A percentile compares a stretch with the other conserved stretches of the same genome.
These are phyloP conservation scores for Pyricularia grisea DNA, from an alignment of 2,329 filamentous ascomycete genomes.

Conservation along the genomic window DNA sequence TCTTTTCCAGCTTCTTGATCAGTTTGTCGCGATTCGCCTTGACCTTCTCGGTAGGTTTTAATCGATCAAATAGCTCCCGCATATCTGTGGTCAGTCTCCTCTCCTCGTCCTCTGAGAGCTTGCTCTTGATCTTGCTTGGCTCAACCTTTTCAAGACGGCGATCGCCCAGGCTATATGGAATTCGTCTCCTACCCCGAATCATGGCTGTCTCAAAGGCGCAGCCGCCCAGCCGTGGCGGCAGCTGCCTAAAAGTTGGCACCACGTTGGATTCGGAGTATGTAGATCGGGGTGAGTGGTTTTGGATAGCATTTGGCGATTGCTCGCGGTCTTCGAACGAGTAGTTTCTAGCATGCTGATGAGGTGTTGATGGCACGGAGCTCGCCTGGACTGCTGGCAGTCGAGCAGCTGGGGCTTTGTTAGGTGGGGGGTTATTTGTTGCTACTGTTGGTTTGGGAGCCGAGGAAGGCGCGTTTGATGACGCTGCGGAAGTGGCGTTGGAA, in stretches of 20 bases:
- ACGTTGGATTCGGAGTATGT: conserved; percentile 84
- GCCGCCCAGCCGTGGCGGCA: conserved; percentile 47
- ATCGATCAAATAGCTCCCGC: conserved; percentile 71
- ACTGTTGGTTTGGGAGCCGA: neutral
- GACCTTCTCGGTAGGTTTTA: conserved; percentile 74
- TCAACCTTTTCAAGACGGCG: conserved; percentile 66
- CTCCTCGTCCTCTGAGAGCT: conserved; percentile 64
- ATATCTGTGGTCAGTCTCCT: conserved; percentile 71
- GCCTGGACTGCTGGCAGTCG: conserved; percentile 46
- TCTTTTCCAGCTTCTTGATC: conserved; percentile 76
- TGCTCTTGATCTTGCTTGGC: conserved; percentile 61
- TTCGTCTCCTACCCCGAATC: conserved; percentile 71
- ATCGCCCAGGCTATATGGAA: conserved; percentile 85
- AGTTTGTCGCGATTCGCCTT: conserved; percentile 67
- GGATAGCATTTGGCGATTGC: conserved; percentile 69
- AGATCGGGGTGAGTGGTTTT: conserved; percentile 79
- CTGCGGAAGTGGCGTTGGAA: conserved; percentile 9
- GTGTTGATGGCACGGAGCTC: conserved; percentile 87
- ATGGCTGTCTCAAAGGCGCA: conserved; percentile 88
- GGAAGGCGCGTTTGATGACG: neutral
- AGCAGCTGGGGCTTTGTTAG: conserved; percentile 11
- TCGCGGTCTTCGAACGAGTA: conserved; percentile 69
- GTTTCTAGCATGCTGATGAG: conserved; percentile 77
- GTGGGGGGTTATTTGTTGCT: conserved; percentile 4
- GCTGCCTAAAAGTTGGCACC: conserved; percentile 57